Base-by-base conservation (phyloP, 1,284 basidiomycete genomes). In the Exobasidium rhododendri region DNA sequence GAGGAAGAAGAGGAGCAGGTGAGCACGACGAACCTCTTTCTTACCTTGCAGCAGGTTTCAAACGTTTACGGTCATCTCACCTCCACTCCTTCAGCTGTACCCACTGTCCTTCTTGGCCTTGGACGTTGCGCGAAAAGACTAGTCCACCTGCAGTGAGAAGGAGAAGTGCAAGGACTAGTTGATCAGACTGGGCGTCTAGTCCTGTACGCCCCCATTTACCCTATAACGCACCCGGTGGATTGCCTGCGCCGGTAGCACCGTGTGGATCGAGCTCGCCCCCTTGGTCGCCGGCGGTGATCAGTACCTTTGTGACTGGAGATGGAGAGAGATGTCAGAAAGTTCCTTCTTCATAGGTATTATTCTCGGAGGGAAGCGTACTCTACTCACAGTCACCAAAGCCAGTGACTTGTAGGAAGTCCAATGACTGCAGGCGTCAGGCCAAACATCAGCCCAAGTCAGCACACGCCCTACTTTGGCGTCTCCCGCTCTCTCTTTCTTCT, bases 371-470 rank as follows among this genome's bases (percentile, higher is more conserved):
- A n/a, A n/a, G n/a, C n/a, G n/a, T 40, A 40, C 17, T 87, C 88
- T 59, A 89, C 35, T 40, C 35, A 40, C 35, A 78, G 70, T 90
- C 84, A 28, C 87, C 88, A 13, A 50, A 29, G 52, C 86, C 88
- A 54, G 86, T 87, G 59, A 89, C 81, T 75, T 89, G 87, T 26
- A 89, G 83, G 73, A 86, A 89, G 78, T 87, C 85, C 31, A n/a
- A n/a, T n/a, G n/a, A n/a, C n/a, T n/a, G n/a, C n/a, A n/a, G n/a
- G n/a, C n/a, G n/a, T n/a, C n/a, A n/a, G n/a, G n/a, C n/a, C n/a
- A n/a, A n/a, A n/a, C n/a, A n/a, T n/a, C n/a, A n/a, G n/a, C n/a
- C n/a, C n/a, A n/a, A n/a, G n/a, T n/a, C n/a, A n/a, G n/a, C n/a
- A n/a, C n/a, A n/a, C n/a, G n/a, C n/a, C n/a, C n/a, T n/a, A n/a